Conservation (phyloP, 2,329 filamentous ascomycete species). For the Pseudogymnoascus sp. region DNA sequence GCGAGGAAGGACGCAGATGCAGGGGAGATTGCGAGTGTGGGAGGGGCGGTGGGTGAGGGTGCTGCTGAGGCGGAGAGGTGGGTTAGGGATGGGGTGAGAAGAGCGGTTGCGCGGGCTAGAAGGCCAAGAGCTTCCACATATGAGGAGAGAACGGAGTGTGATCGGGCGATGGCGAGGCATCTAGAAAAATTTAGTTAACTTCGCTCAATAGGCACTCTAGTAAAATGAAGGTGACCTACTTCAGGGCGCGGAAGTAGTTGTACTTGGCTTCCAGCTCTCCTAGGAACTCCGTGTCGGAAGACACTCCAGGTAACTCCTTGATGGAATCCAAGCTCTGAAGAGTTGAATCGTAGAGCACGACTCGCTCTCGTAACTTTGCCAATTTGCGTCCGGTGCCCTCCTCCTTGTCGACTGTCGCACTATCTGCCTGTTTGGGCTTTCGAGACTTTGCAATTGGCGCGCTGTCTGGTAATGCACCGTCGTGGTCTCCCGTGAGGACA, state of each 20-base stretch:
- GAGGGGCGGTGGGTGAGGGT: slow-evolving; percentile 40
- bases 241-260: slow-evolving; percentile 81
- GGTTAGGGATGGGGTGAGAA: slow-evolving; percentile 46
- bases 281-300: slow-evolving; percentile 70
- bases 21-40: slow-evolving; percentile 60
- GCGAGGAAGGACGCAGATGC: slow-evolving; percentile 53
- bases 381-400: slow-evolving; percentile 70
- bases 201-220: neutral
- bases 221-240: slow-evolving; percentile 44
- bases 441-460: slow-evolving; percentile 35
- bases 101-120: slow-evolving; percentile 62
- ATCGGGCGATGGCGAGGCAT: slow-evolving; percentile 76
- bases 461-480: slow-evolving; percentile 59
- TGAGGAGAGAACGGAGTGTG: slow-evolving; percentile 67
- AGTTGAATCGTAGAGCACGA: slow-evolving; percentile 84
- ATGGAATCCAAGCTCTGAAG: slow-evolving; percentile 86
- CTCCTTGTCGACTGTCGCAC: slow-evolving; percentile 43
- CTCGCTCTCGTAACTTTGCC: slow-evolving; percentile 74
- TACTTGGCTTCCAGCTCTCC: slow-evolving; percentile 70
- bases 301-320: slow-evolving; percentile 82
- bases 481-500: slow-evolving; percentile 73
- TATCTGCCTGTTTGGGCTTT: slow-evolving; percentile 48
- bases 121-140: slow-evolving; percentile 79
- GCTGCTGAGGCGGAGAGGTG: slow-evolving; percentile 35
- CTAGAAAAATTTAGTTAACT: slow-evolving; percentile 34